Base-by-base conservation (phyloP, 2,329 filamentous ascomycete species). In the Macroventuria anomochaeta region DNA sequence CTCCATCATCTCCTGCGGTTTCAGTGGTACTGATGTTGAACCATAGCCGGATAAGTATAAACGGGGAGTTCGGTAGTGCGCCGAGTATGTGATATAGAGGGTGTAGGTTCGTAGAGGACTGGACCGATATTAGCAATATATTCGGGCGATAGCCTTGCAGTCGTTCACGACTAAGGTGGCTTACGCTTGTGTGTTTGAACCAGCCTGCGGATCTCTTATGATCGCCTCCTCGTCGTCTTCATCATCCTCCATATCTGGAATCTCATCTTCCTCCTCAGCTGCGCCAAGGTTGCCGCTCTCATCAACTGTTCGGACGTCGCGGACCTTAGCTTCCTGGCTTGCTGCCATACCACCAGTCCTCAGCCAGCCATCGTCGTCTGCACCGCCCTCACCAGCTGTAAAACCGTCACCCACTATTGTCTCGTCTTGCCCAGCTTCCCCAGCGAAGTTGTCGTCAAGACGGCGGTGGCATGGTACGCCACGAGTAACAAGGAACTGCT, bases 161-260 rank as follows among this genome's bases (percentile, higher is more conserved):
- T 31, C 15, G 15, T 13, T 18, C 7, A 21, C 1, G 13, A 25
- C 7, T 29, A 8, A 8, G 18, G 12, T 8, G 8, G 78, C 84
- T 71, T 70, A 87, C 85, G 82, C 80, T 57, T 81, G 80, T 3
- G 79, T 79, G n/a, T 77, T 78, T 15, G 75, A 76, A 25, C 77
- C 78, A 44, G 74, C 76, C 43, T 77, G 76, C 8, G 85, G 81
- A 52, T 75, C 72, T 57, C 89, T 84, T 68, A 97, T 97, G 71
- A 99, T 97, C 37, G 95, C 95, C 76, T 97, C 93, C 58, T 96
- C 93, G 55, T 90, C 88, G 62, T 97, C 89, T 58, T 91, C 93
- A 52, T 97, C 93, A 59, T 97, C 95, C 71, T 97, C 95, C 92
- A 97, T 97, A 71, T 97, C 93, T 0, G 93, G 93, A 58, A 97